These are phyloP conservation scores for Pseudonitzschia multistriata DNA, from an alignment of 108 stramenopile species.

Conservation along the genomic window DNA sequence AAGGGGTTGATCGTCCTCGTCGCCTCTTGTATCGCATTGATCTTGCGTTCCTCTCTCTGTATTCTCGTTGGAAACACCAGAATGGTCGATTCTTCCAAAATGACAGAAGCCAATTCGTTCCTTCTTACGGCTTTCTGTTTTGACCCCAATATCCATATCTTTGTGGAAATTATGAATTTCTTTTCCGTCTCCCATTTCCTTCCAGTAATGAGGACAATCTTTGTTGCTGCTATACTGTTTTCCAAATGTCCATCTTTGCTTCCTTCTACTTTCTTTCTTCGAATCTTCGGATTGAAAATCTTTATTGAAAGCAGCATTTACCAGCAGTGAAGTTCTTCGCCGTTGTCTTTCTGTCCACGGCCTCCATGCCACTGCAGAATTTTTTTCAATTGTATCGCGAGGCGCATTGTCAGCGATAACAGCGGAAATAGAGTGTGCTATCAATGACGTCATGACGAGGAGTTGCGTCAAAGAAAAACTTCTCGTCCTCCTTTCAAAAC, in stretches of 20 bases:
- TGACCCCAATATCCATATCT: neutral
- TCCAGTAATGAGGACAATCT: neutral
- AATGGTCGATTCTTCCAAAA: conserved; percentile 5
- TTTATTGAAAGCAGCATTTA: neutral
- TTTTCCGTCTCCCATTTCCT: neutral
- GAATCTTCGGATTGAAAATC: neutral
- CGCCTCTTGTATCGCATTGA: neutral
- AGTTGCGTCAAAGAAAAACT: neutral
- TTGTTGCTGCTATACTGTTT: neutral
- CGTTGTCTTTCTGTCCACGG: neutral
- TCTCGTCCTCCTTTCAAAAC: neutral
- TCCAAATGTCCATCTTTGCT: neutral
- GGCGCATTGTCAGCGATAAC: neutral
- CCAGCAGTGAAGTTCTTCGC: neutral
- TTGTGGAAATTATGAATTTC: neutral
- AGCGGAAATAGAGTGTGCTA: neutral
- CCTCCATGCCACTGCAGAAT: neutral
- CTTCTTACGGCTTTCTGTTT: neutral
- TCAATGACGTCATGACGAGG: neutral
- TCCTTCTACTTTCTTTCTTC: neutral
- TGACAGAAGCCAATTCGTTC: neutral
- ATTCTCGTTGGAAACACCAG: neutral
- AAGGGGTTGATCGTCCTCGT: conserved; percentile 2
- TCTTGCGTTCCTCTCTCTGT: neutral
- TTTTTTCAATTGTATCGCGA: neutral